These are phyloP conservation scores for Maudiozyma barnettii DNA, from an alignment of 805 yeast species.

Conservation along the genomic window DNA sequence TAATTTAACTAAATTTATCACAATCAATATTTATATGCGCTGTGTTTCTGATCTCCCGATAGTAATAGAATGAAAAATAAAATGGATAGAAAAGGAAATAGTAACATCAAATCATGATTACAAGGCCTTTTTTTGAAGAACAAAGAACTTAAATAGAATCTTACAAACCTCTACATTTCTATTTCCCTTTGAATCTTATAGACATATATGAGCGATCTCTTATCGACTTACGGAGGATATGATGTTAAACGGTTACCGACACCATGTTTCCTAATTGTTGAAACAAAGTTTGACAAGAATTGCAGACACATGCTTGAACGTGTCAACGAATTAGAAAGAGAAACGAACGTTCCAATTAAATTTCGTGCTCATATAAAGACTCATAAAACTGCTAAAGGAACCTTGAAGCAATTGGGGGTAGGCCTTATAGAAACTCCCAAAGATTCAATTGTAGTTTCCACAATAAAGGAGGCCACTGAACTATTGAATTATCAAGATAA, in stretches of 20 bases:
- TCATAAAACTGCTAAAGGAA: conserved; percentile 58
- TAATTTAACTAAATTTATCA: too few species aligned
- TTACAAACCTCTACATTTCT: too few species aligned
- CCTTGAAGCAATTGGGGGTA: conserved; percentile 43
- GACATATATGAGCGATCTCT: conserved; percentile 7
- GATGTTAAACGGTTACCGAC: conserved; percentile 33
- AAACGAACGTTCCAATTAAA: conserved; percentile 16
- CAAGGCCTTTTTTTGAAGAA: too few species aligned
- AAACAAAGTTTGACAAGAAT: conserved; percentile 32
- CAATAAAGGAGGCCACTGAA: conserved; percentile 57
- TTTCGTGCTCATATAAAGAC: conserved; percentile 73
- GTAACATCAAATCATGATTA: too few species aligned
- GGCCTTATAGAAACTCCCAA: conserved; percentile 32
- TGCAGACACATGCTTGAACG: conserved; percentile 41
- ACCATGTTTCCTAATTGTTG: conserved; percentile 39
- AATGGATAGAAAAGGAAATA: too few species aligned
- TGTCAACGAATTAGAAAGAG: conserved; percentile 30
- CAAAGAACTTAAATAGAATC: too few species aligned
- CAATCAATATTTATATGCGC: too few species aligned
- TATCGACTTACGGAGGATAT: conserved; percentile 29
- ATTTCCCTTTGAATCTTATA: too few species aligned
- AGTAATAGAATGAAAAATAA: too few species aligned
- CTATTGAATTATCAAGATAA: conserved; percentile 28
- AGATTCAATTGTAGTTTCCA: conserved; percentile 53
- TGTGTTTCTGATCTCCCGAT: too few species aligned